A percentile compares a stretch with the other conserved stretches of the same genome.
These are phyloP conservation scores for Coprinopsis cinerea DNA, from an alignment of 768 basidiomycete genomes.

Conservation along the genomic window DNA sequence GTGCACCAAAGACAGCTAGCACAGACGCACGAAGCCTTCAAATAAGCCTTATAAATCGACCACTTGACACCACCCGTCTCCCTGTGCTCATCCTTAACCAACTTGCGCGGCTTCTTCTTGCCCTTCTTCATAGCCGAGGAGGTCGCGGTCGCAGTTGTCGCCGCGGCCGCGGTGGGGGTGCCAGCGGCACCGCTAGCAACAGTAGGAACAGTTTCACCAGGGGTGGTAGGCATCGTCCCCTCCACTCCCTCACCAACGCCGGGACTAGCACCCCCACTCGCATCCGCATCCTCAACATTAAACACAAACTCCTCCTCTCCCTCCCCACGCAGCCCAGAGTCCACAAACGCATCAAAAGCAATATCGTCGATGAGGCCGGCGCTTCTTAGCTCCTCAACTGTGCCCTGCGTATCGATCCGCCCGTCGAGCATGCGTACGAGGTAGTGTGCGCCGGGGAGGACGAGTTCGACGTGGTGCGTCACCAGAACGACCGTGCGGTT, in stretches of 20 bases:
- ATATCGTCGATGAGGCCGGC: conserved; percentile 61
- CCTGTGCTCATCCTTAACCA: conserved; percentile 78
- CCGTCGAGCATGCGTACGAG: conserved; percentile 78
- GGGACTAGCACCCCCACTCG: no score
- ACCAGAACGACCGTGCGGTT: conserved; percentile 47
- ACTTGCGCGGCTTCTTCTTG: conserved; percentile 67
- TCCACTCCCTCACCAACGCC: no score
- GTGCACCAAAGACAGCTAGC: neutral
- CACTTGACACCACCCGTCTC: conserved; percentile 81
- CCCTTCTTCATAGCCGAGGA: conserved; percentile 21
- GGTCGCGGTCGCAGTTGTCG: no score
- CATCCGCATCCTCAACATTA: neutral
- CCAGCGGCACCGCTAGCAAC: no score
- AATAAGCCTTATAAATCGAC: conserved; percentile 60
- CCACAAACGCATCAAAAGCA: conserved; percentile 42
- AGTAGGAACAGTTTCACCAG: no score
- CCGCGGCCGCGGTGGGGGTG: no score
- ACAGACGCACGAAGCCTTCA: conserved; percentile 59
- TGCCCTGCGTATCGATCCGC: conserved; percentile 71
- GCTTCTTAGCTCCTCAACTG: conserved; percentile 53
- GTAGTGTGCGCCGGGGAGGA: conserved; percentile 68
- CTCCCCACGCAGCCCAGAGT: conserved; percentile 24
- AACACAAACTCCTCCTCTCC: neutral
- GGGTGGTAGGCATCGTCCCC: conserved; percentile 17
- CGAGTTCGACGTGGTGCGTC: conserved; percentile 80